phyloP scores from a whole-genome alignment of 805 yeast genomes.

The Cyberlindnera sargentensis region DNA sequence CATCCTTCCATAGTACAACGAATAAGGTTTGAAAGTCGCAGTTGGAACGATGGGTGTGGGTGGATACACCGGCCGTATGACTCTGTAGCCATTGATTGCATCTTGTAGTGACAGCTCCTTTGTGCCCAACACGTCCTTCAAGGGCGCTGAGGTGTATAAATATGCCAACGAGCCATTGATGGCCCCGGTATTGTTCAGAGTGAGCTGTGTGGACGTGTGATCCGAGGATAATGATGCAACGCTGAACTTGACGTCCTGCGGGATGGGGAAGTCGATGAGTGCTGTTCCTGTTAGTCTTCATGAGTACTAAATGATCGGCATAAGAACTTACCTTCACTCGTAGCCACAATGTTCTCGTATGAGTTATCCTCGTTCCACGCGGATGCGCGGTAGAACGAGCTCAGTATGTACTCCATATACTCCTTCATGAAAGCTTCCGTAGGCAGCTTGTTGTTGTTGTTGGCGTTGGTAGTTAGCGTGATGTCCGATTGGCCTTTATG shows the following conservation, averaged over 20 bases:
- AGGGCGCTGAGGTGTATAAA: constrained; percentile 58
- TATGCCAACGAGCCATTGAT: constrained; percentile 83
- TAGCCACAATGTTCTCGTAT: constrained; percentile 68
- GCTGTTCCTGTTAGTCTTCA: constrained; percentile 16
- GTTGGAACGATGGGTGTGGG: constrained; percentile 22
- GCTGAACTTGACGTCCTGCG: constrained; percentile 57
- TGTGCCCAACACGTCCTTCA: constrained; percentile 46
- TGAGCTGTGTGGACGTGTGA: constrained; percentile 64
- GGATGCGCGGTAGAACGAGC: constrained; percentile 61
- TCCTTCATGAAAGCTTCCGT: constrained; percentile 23
- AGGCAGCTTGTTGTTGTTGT: neutral
- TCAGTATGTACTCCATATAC: constrained; percentile 82
- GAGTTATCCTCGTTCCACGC: constrained; percentile 77
- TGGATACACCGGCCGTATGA: constrained; percentile 39
- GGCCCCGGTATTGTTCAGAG: constrained; percentile 53
- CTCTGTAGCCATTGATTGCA: constrained; percentile 61
- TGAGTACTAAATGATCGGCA: constrained; percentile 1
- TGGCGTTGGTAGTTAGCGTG: neutral
- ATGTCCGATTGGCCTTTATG: too few relatives aligned
- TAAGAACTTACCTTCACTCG: constrained; percentile 36
- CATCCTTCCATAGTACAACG: constrained; percentile 76
- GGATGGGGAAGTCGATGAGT: constrained; percentile 67
- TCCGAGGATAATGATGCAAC: constrained; percentile 66
- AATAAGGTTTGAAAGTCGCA: constrained; percentile 19
- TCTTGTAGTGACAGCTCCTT: constrained; percentile 51